Evolutionary conservation across 371 early-diverging fungal genomes (phyloP), one percentile per base, ranked within the genome.

Genomic region (Mortierella sp.): DNA sequence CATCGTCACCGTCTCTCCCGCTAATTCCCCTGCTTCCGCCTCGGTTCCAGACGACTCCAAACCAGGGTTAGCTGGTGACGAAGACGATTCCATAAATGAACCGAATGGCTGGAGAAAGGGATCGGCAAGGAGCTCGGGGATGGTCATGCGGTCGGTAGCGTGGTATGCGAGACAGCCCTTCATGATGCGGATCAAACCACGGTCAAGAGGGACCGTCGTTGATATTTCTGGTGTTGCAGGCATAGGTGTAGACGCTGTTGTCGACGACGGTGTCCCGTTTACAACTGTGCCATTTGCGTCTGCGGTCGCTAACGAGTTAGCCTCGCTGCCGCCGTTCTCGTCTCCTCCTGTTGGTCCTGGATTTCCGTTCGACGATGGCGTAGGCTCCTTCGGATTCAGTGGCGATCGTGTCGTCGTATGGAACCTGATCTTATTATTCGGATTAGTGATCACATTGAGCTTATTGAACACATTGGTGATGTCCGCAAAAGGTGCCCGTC

Each of bases 401-500:
- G 85, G 89, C 73, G 89, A 90, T 2, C 86, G 82, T 72, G 88
- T 83, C 45, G 79, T 83, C n/a, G 48, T n/a, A 24, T 94, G 92
- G 78, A 90, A 96, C 24, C 77, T 73, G 54, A 97, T 97, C 31
- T 76, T 44, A 78, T 94, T 90, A 0, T 83, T 82, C 7, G 94
- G 92, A 77, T 96, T 93, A 2, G 92, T 91, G 72, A 98, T 98
- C 9, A 90, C 89, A 1, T 90, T 88, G 45, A 97, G 73, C 84
- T 96, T 97, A 74, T 94, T 89, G 70, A 91, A 88, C 68, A 95
- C 78, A 52, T 83, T 84, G 10, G 90, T 70, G 4, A 97, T 80
- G 52, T 95, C 91, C 24, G 94, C 92, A 83, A 99, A 98, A 4
- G 99, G 99, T 0, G 99, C 93, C 26, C 90, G 89, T 0, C 97